phyloP scores from a whole-genome alignment of 352 stramenopile genomes.

The Globisporangium camurandrum region DNA sequence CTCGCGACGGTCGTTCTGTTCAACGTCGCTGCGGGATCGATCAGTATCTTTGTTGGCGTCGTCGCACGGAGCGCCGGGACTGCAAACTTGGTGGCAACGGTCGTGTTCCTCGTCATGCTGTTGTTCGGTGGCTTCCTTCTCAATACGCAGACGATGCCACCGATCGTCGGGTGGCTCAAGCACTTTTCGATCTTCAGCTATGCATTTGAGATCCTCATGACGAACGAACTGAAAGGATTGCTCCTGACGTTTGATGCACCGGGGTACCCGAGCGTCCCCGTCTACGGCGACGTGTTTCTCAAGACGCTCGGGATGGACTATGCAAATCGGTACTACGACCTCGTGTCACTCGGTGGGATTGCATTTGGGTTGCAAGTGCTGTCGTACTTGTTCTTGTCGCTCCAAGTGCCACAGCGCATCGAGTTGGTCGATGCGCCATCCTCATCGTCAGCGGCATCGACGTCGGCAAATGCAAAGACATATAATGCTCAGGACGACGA shows the following conservation, averaged over 20 bases:
- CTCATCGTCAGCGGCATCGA: too few species aligned
- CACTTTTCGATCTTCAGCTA: constrained; percentile 84
- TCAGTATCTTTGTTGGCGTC: constrained; percentile 69
- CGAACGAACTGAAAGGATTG: constrained; percentile 68
- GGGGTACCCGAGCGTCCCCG: constrained; percentile 61
- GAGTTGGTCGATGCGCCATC: constrained; percentile 14
- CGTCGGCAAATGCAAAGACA: too few species aligned
- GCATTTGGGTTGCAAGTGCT: constrained; percentile 45
- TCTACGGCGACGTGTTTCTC: constrained; percentile 81
- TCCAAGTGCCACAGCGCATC: constrained; percentile 53
- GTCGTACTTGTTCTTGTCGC: constrained; percentile 52
- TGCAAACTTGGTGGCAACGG: constrained; percentile 64
- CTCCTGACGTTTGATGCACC: constrained; percentile 73
- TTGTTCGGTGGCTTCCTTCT: constrained; percentile 86
- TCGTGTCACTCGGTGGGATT: constrained; percentile 45
- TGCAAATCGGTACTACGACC: constrained; percentile 63
- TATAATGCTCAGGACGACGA: too few species aligned
- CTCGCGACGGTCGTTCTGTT: constrained; percentile 68
- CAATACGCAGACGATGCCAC: constrained; percentile 74
- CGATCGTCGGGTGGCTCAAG: constrained; percentile 59
- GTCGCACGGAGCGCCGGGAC: constrained; percentile 51
- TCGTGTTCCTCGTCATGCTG: constrained; percentile 75
- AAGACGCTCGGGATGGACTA: constrained; percentile 82
- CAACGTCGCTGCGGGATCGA: constrained; percentile 66
- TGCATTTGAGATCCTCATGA: constrained; percentile 84